phyloP scores from a whole-genome alignment of 345 rosid species.

The Stellera chamaejasme region DNA sequence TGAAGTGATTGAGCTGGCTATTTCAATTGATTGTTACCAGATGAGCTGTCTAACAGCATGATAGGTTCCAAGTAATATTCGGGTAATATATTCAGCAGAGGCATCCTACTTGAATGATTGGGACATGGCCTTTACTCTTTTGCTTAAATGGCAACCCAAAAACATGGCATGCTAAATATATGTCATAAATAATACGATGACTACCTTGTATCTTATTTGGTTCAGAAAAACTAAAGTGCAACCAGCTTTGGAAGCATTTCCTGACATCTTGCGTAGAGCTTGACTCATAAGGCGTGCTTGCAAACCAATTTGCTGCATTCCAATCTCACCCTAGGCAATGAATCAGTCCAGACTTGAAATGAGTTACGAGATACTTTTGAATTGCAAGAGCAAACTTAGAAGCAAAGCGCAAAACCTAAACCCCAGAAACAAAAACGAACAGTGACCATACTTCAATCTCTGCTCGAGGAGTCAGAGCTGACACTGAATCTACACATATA shows the following conservation, averaged over 20 bases:
- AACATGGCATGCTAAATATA: background rate
- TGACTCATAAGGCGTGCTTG: slow-evolving; percentile 99
- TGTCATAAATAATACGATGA: background rate
- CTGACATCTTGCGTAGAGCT: slow-evolving; percentile 98
- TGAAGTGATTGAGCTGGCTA: too few relatives aligned
- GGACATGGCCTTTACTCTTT: too few relatives aligned
- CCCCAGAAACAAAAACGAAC: background rate
- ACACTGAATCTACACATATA: slow-evolving; percentile 92
- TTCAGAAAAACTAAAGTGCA: slow-evolving; percentile 90
- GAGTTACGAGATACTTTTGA: background rate
- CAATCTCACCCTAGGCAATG: slow-evolving; percentile 75
- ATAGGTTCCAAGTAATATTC: too few relatives aligned
- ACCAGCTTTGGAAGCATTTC: slow-evolving; percentile 99
- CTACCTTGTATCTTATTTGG: slow-evolving; percentile 92
- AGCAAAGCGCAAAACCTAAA: background rate
- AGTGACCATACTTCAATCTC: slow-evolving; percentile 75
- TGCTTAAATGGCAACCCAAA: too few relatives aligned
- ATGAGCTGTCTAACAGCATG: too few relatives aligned
- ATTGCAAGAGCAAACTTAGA: background rate
- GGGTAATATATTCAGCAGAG: too few relatives aligned
- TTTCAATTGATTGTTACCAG: too few relatives aligned
- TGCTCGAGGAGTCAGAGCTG: slow-evolving; percentile 96
- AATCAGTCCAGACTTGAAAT: slow-evolving; percentile 10
- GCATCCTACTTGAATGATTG: too few relatives aligned
- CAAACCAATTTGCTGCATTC: slow-evolving; percentile 98